Percentiles rank a stretch among this genome's conserved stretches.
Evolutionary conservation across 2,329 filamentous ascomycete species (phyloP).

Genomic region (Diplodia scrobiculata): DNA sequence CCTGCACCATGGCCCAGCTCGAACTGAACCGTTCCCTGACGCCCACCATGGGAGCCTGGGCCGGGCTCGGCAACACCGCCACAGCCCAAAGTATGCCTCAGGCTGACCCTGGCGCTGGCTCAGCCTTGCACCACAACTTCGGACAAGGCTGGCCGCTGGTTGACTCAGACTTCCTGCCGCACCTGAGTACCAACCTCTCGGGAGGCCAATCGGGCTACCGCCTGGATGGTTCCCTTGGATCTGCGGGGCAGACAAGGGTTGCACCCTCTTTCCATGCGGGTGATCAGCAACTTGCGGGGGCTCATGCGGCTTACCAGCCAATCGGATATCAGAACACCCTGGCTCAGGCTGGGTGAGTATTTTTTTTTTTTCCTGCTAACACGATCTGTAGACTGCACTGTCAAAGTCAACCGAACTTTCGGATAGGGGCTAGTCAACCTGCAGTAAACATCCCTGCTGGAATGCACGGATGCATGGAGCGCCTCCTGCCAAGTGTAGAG

Average conservation of each 20-base stretch:
- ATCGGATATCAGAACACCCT: neutral
- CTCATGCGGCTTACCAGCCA: neutral
- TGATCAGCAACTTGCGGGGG: neutral
- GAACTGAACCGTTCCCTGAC: neutral
- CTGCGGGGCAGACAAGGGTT: neutral
- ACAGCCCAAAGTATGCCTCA: neutral
- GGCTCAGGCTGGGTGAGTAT: constrained; percentile 3
- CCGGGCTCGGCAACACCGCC: neutral
- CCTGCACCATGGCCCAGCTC: neutral
- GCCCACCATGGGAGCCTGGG: neutral
- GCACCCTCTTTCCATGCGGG: neutral
- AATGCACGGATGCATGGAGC: too few species aligned
- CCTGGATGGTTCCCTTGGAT: neutral
- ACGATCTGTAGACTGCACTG: too few species aligned
- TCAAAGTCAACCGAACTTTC: too few species aligned
- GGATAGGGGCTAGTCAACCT: too few species aligned
- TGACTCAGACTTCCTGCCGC: neutral
- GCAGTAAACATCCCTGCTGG: too few species aligned
- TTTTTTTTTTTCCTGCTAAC: too few species aligned
- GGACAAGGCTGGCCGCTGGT: too few species aligned
- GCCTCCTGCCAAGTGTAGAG: too few species aligned
- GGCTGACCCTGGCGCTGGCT: neutral
- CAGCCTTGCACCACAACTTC: neutral
- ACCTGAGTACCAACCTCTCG: too few species aligned
- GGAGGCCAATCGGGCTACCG: neutral